Conservation (phyloP, 257 asterid species). For the Phtheirospermum japonicum region DNA sequence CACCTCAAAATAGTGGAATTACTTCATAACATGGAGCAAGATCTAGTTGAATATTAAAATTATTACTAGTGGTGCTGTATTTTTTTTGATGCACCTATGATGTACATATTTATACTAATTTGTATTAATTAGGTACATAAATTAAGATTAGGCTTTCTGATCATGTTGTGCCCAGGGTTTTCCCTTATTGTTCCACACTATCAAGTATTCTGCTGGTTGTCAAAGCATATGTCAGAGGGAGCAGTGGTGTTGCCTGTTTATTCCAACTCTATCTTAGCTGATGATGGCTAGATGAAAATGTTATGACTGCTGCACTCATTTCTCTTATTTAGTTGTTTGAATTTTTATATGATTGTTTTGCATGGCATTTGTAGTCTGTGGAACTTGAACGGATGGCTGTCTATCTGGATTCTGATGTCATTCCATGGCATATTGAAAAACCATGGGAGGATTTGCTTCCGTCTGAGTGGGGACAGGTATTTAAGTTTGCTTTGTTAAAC, state of each 20-base stretch:
- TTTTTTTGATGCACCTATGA: slow-evolving; percentile 11
- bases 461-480: slow-evolving; percentile 86
- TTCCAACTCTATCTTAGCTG: background rate
- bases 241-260: slow-evolving; percentile 7
- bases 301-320: slow-evolving; percentile 9
- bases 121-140: slow-evolving; percentile 5
- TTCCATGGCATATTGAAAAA: slow-evolving; percentile 70
- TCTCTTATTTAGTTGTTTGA: background rate
- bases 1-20: background rate
- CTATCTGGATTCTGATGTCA: slow-evolving; percentile 82
- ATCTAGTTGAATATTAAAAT: background rate
- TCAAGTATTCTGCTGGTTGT: background rate
- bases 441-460: slow-evolving; percentile 85
- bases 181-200: slow-evolving; percentile 10
- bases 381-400: slow-evolving; percentile 86
- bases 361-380: slow-evolving; percentile 53
- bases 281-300: slow-evolving; percentile 4
- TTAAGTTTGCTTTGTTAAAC: slow-evolving; percentile 25
- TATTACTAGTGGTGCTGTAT: background rate
- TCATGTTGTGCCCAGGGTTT: background rate
- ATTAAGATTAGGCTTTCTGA: slow-evolving; percentile 21
- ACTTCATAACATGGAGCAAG: no score
- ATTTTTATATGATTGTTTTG: slow-evolving; percentile 22
- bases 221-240: slow-evolving; percentile 17
- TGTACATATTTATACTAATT: slow-evolving; percentile 24